Percentiles rank a stretch among this genome's conserved stretches.
Conservation (phyloP, 257 asterid species). For the Solanum tarijense region DNA sequence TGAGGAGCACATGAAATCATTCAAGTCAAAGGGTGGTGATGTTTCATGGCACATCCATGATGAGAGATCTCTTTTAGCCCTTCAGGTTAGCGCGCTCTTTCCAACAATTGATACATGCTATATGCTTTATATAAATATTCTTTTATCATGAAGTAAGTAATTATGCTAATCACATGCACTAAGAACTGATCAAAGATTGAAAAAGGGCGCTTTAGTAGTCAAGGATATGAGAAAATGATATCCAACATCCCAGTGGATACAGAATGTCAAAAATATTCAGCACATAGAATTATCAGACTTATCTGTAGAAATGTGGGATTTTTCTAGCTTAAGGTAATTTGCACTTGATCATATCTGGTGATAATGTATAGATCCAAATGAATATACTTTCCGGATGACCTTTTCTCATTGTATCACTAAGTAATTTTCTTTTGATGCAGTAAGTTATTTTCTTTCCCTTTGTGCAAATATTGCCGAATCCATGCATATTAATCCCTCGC, state of each 20-base stretch:
- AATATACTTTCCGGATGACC: not conserved
- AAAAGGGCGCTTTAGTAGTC: not conserved
- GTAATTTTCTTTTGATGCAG: not conserved
- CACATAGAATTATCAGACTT: not conserved
- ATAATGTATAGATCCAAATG: not conserved
- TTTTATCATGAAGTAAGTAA: not conserved
- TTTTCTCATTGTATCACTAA: not conserved
- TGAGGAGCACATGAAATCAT: constrained; percentile 93
- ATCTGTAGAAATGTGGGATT: not conserved
- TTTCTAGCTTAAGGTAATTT: not conserved
- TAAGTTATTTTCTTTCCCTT: not conserved
- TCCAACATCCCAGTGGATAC: not conserved
- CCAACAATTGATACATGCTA: not conserved
- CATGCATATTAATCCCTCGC: not conserved
- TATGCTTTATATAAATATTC: not conserved
- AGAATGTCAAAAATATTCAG: not conserved
- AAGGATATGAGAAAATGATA: not conserved
- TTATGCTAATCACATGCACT: not conserved
- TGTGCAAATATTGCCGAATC: not conserved
- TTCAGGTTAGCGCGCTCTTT: constrained; percentile 46
- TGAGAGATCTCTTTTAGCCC: constrained; percentile 88
- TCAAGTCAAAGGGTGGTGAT: constrained; percentile 80
- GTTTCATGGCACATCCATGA: constrained; percentile 99
- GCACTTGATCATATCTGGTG: not conserved
- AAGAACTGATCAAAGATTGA: not conserved